Evolutionary conservation across 768 basidiomycete genomes (phyloP).

Genomic region (Mrakia frigida): DNA sequence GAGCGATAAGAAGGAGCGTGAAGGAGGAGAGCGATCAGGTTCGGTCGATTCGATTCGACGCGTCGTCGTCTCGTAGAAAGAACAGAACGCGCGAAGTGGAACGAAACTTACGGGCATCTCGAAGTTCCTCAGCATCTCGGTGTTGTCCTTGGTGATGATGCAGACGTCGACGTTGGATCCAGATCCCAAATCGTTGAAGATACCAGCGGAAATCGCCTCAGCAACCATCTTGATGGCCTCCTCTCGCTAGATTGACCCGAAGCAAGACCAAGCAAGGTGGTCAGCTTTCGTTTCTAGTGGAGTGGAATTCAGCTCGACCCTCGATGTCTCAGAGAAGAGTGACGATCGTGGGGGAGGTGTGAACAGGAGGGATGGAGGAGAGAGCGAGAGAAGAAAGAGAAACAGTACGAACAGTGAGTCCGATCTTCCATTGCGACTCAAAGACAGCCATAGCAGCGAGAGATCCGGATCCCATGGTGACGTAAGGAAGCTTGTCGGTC

Average conservation of each 20-base stretch:
- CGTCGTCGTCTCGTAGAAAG: background rate
- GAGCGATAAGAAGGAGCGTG: background rate
- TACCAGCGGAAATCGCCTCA: slow-evolving; percentile 85
- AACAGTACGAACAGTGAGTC: slow-evolving; percentile 63
- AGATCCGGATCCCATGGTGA: slow-evolving; percentile 96
- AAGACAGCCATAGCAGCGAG: slow-evolving; percentile 98
- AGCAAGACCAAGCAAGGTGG: background rate
- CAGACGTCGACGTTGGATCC: slow-evolving; percentile 98
- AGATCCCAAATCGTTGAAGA: slow-evolving; percentile 98
- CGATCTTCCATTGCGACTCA: slow-evolving; percentile 73
- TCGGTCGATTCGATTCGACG: background rate
- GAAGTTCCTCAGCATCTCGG: slow-evolving; percentile 91
- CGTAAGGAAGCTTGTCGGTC: slow-evolving; percentile 96
- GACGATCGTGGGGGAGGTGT: background rate
- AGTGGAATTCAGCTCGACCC: background rate
- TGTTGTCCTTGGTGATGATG: slow-evolving; percentile 77
- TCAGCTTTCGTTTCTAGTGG: too few relatives aligned
- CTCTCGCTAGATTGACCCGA: slow-evolving; percentile 55
- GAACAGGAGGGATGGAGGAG: background rate
- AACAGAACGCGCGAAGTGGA: background rate
- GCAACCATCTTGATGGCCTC: slow-evolving; percentile 78
- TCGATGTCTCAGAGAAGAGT: too few relatives aligned
- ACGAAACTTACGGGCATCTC: slow-evolving; percentile 60
- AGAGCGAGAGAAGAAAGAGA: background rate
- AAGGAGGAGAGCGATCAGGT: background rate